Conservation (phyloP, 805 yeast genomes). For the baker's yeast (Saccharomyces cerevisiae) region DNA sequence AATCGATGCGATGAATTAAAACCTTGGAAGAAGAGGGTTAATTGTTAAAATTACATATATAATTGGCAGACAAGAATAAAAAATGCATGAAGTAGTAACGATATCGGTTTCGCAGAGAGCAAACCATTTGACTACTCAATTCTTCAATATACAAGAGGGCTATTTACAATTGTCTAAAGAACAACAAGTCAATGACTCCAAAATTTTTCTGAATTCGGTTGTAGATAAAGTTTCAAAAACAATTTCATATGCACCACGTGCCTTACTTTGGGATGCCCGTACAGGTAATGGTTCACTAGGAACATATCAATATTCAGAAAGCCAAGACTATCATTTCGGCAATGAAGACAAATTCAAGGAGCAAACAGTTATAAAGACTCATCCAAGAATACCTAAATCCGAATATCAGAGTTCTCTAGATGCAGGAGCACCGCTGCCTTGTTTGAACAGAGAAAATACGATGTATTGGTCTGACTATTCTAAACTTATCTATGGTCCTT, state of each 20-base stretch:
- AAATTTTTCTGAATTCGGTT: constrained; percentile 40
- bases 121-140: constrained; percentile 70
- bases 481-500: constrained; percentile 58
- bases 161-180: constrained; percentile 35
- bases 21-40: background rate
- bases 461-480: constrained; percentile 77
- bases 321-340: constrained; percentile 19
- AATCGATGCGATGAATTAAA: background rate
- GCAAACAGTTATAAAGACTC: constrained; percentile 20
- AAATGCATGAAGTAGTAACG: constrained; percentile 69
- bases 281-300: constrained; percentile 71
- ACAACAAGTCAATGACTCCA: constrained; percentile 32
- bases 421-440: constrained; percentile 29
- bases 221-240: constrained; percentile 34
- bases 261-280: constrained; percentile 68
- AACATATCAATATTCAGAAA: constrained; percentile 39
- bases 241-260: constrained; percentile 71
- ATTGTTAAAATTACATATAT: no score
- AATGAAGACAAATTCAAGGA: constrained; percentile 3
- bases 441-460: constrained; percentile 36
- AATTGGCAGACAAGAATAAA: background rate
- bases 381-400: constrained; percentile 38
- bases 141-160: constrained; percentile 76
- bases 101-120: constrained; percentile 65
- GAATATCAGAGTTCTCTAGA: constrained; percentile 62